phyloP scores from a whole-genome alignment of 257 asterid species.

The Voacanga thouarsii region DNA sequence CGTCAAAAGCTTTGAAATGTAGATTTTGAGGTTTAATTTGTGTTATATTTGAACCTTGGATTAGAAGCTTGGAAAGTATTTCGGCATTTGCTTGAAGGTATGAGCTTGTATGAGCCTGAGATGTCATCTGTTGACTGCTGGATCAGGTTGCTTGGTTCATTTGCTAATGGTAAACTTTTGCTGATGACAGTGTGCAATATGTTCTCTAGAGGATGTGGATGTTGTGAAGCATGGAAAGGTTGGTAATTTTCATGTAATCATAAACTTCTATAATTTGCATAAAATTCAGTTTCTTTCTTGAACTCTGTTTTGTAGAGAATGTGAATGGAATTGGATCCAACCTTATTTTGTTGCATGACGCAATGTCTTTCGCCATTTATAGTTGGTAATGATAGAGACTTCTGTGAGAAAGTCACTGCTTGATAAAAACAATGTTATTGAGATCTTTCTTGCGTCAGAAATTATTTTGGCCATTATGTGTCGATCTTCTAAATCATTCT shows the following conservation, averaged over 20 bases:
- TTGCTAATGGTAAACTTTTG: slow-evolving; percentile 19
- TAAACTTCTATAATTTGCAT: not conserved
- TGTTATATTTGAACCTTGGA: not conserved
- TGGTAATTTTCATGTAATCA: slow-evolving; percentile 13
- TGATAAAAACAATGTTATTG: not conserved
- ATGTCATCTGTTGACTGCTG: not conserved
- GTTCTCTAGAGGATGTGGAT: slow-evolving; percentile 74
- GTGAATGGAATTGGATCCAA: not conserved
- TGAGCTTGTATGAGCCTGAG: not conserved
- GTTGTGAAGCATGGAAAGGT: slow-evolving; percentile 80
- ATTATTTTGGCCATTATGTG: not conserved
- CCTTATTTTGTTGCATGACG: not conserved
- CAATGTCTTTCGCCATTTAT: not conserved
- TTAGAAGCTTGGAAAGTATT: not conserved
- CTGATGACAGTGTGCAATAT: slow-evolving; percentile 81
- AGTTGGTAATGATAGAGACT: not conserved
- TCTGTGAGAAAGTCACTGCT: not conserved
- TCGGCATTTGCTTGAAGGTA: not conserved
- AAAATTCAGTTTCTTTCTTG: not conserved
- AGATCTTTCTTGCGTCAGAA: not conserved
- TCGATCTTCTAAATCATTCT: not conserved
- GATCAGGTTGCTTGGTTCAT: not conserved
- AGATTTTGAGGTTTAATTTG: not conserved
- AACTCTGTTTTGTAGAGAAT: not conserved
- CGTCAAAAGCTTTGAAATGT: not conserved